Base-by-base conservation (phyloP, 2,329 filamentous ascomycete genomes). In the Canariomyces notabilis region DNA sequence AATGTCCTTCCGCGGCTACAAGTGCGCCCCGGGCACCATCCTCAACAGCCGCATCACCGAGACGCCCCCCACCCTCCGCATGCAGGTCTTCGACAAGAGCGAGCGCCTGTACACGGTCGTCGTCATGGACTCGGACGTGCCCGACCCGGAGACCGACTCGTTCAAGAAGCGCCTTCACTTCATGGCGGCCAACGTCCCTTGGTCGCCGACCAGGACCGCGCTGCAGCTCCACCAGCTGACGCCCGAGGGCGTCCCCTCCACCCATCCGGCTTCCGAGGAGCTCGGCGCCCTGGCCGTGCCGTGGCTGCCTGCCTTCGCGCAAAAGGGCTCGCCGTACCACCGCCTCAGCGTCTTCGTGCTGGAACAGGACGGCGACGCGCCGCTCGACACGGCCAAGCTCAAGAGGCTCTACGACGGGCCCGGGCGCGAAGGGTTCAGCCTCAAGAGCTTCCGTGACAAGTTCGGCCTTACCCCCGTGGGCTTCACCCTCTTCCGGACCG, bases 251-350 rank as follows among this genome's bases (percentile, higher is more conserved):
- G 16, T 38, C 16, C 2, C 40, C 11, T 19, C 40, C 16, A 12
- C 37, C 22, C 20, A 22, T 20, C 18, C 38, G 11, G 4, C 26
- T 38, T 9, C 11, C 7, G 22, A 42, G 31, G 44, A 50, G 23
- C 33, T 38, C 8, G 55, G 56, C 22, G 82, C 93, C 64, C 75
- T 93, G 39, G 80, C 87, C 46, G 70, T 82, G 3, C 83, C 89
- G 2, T 98, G 91, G 88, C 72, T 90, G 19, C 85, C 91, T 1
- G 85, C 93, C 1, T 88, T 86, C 62, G 83, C 89, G 1, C 87
- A 95, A 64, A 95, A 93, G 72, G 93, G 93, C 47, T 79, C 85
- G 2, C 87, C 87, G 1, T 96, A 97, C 70, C 93, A 97, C 68
- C 86, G 93, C 42, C 74, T 97, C 44, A 83, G 84, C 38, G 71